These are phyloP conservation scores for Hirsutella minnesotensis DNA, from an alignment of 2,329 filamentous ascomycete genomes.

Conservation along the genomic window DNA sequence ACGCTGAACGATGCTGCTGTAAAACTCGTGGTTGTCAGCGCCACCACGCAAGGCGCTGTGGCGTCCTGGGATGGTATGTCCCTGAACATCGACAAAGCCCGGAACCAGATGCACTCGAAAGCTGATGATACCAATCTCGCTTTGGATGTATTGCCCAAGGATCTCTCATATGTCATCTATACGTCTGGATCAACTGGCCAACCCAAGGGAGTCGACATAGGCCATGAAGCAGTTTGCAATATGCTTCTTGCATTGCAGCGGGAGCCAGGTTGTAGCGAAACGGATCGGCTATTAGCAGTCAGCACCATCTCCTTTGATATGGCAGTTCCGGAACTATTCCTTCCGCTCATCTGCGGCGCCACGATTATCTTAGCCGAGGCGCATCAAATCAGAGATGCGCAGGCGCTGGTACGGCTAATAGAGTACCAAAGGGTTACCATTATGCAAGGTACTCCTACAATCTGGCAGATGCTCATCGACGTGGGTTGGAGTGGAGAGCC, in stretches of 20 bases:
- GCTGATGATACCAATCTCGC: background rate
- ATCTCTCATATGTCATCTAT: background rate
- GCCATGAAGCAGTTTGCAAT: slow-evolving; percentile 4
- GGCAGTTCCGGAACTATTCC: slow-evolving; percentile 7
- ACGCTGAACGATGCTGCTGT: slow-evolving; percentile 7
- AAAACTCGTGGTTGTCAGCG: slow-evolving; percentile 5
- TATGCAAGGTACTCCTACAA: slow-evolving; percentile 8
- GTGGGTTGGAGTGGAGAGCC: slow-evolving; percentile 5
- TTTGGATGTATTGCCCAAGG: slow-evolving; percentile 1
- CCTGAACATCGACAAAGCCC: slow-evolving; percentile 2
- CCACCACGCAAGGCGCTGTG: background rate
- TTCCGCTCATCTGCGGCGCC: slow-evolving; percentile 8
- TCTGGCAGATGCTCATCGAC: slow-evolving; percentile 10
- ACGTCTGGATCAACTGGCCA: background rate
- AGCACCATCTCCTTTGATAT: slow-evolving; percentile 10
- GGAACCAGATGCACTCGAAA: background rate
- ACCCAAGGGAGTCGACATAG: background rate
- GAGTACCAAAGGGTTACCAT: slow-evolving; percentile 6
- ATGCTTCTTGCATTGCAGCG: slow-evolving; percentile 4
- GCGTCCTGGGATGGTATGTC: background rate
- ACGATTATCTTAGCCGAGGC: slow-evolving; percentile 6
- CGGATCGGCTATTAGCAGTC: slow-evolving; percentile 8
- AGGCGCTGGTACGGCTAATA: slow-evolving; percentile 5
- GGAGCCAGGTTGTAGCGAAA: slow-evolving; percentile 4
- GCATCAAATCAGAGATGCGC: slow-evolving; percentile 5